Base-by-base conservation (phyloP, 2,329 filamentous ascomycete species). In the Emydomyces testavorans region DNA sequence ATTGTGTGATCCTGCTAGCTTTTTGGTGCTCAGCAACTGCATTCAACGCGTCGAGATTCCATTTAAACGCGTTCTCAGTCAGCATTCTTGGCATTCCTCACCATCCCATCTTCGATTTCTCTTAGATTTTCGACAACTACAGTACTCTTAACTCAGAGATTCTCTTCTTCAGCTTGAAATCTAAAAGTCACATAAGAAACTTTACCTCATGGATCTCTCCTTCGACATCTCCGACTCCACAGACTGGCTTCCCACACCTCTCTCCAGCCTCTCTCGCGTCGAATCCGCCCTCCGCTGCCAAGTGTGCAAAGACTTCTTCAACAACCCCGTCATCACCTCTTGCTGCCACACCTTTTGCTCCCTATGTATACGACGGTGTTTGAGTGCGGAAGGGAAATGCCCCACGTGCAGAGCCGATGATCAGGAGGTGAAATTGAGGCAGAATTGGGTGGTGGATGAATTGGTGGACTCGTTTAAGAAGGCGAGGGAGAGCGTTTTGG, bases 341-440 rank as follows among this genome's bases (percentile, higher is more conserved):
- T 98, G 92, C 69, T 84, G 80, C 46, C 92, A 98, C 63, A 96
- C 92, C 0, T 98, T 98, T 62, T 98, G 92, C 72, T 95, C 90
- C 5, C 71, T 94, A 46, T 98, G 92, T 65, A 96, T 98, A 62
- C 83, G 92, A 24, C 77, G 89, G 53, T 87, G 85, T 52, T 74
- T 98, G 0, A 82, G 82, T 1, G 76, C 78, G 26, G 88, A 95
- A 55, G 85, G 87, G 6, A 88, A 84, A 65, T 98, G 92, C 58
- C 92, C 92, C 0, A 73, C 86, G 1, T 98, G 92, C 66, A 80
- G 87, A 44, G 71, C 78, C 4, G 66, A 72, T 0, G 86, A 94
- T 56, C 88, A 95, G 62, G 87, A 90, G 62, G 76, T 86, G 52
- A 92, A 86, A 63, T 62, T 98, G 56, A 76, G 88, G 50, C 82